phyloP scores from a whole-genome alignment of 2,329 filamentous ascomycete species.

The Paecilomyces fulvus region DNA sequence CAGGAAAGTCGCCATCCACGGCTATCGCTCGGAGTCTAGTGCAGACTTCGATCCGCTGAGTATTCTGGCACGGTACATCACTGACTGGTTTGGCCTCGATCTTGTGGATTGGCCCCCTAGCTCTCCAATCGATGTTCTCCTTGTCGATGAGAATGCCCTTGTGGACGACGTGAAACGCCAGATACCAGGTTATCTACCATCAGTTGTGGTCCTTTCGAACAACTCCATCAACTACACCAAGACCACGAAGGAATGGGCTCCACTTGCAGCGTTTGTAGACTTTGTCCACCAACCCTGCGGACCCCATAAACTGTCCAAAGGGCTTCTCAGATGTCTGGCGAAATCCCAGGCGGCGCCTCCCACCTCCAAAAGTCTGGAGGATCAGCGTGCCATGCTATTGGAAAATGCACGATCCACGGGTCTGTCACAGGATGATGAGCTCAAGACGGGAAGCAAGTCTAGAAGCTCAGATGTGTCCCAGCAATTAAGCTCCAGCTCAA shows the following conservation, averaged over 20 bases:
- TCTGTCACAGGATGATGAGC: not conserved
- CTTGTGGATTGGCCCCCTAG: slow-evolving; percentile 21
- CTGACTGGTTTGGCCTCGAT: slow-evolving; percentile 29
- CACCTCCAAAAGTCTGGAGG: not conserved
- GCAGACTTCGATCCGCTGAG: slow-evolving; percentile 17
- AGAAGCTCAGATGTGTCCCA: not conserved
- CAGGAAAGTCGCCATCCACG: slow-evolving; percentile 21
- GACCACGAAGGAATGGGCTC: slow-evolving; percentile 18
- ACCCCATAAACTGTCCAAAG: slow-evolving; percentile 33
- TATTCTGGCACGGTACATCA: slow-evolving; percentile 22
- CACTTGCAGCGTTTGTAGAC: slow-evolving; percentile 25
- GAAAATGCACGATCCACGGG: slow-evolving; percentile 2
- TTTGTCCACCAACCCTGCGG: slow-evolving; percentile 33
- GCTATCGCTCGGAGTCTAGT: slow-evolving; percentile 13
- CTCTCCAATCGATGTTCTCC: slow-evolving; percentile 23
- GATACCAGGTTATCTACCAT: slow-evolving; percentile 14
- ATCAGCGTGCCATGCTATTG: not conserved
- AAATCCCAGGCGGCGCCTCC: slow-evolving; percentile 4
- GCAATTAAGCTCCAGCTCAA: not conserved
- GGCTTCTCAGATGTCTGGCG: slow-evolving; percentile 22
- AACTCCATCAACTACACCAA: slow-evolving; percentile 26
- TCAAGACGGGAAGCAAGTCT: not conserved
- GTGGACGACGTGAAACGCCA: slow-evolving; percentile 11
- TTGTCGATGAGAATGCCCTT: slow-evolving; percentile 25
- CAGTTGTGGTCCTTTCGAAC: slow-evolving; percentile 30